Percentiles rank a stretch among this genome's conserved stretches.
Evolutionary conservation across 805 yeast species (phyloP).

Genomic region (Kurtzmaniella fragi): DNA sequence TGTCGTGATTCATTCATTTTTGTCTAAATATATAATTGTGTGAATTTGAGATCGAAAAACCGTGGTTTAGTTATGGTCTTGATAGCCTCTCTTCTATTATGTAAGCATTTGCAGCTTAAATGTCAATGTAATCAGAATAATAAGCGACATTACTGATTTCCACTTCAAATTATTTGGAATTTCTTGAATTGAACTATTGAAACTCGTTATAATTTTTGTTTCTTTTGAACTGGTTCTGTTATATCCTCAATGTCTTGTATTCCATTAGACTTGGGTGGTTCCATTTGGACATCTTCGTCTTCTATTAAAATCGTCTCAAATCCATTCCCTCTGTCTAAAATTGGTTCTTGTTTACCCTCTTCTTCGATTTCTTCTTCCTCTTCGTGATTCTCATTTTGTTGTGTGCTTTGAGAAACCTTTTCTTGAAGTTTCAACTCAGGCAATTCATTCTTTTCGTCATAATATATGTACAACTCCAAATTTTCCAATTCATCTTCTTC

Average conservation of each 20-base stretch:
- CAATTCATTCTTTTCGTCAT: conserved; percentile 10
- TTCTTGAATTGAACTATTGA: no score
- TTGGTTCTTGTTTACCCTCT: conserved; percentile 5
- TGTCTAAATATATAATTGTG: no score
- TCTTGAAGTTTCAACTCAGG: conserved; percentile 10
- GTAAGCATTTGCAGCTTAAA: no score
- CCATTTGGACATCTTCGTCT: conserved; percentile 10
- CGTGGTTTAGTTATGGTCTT: no score
- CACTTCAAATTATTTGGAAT: no score
- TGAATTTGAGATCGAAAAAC: no score
- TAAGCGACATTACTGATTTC: no score
- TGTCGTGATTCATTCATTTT: no score
- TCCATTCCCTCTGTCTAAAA: conserved; percentile 1
- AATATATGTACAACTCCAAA: conserved; percentile 52
- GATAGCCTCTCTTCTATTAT: no score
- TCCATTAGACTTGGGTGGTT: conserved; percentile 4
- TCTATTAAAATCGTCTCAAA: conserved; percentile 7
- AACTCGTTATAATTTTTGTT: conserved; percentile 7
- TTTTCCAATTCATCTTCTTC: conserved; percentile 66
- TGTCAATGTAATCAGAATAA: no score
- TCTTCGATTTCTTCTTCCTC: conserved; percentile 6
- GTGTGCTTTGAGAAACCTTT: conserved; percentile 11
- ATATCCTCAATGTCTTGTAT: conserved; percentile 2
- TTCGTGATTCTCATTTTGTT: conserved; percentile 8
- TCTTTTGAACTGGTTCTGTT: conserved; percentile 9